These are phyloP conservation scores for Notholithocarpus densiflorus DNA, from an alignment of 306 rosid species.

Conservation along the genomic window DNA sequence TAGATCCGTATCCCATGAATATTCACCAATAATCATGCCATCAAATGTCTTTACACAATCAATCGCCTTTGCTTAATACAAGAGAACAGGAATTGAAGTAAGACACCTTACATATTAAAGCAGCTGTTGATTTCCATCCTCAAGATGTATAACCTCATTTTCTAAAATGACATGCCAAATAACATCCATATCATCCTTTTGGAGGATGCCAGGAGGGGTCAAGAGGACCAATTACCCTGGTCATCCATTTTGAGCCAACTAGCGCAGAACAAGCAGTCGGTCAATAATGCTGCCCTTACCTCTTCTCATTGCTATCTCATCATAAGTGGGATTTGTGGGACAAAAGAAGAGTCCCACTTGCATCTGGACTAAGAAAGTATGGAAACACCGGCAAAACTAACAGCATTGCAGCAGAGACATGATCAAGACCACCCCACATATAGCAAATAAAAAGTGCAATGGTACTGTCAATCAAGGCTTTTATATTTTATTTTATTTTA, in stretches of 20 bases:
- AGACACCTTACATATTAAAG: background rate
- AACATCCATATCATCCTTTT: background rate
- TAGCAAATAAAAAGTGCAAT: background rate
- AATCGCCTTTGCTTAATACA: background rate
- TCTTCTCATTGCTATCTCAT: background rate
- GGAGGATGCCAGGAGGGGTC: background rate
- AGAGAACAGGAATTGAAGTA: background rate
- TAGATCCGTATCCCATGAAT: conserved; percentile 61
- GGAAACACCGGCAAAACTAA: background rate
- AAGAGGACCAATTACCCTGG: background rate
- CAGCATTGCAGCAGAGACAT: background rate
- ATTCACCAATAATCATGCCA: conserved; percentile 96
- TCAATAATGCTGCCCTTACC: background rate
- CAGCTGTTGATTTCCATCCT: background rate
- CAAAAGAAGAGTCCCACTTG: background rate
- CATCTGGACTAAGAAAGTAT: background rate
- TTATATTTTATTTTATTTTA: too few species aligned
- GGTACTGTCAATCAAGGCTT: background rate
- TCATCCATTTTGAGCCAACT: background rate
- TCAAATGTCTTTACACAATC: conserved; percentile 66
- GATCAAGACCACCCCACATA: background rate
- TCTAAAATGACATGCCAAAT: background rate
- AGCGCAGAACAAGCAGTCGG: background rate
- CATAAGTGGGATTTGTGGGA: background rate
- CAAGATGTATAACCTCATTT: background rate